Conservation (phyloP, 371 early-diverging fungal genomes). For the Mucor piriformis region DNA sequence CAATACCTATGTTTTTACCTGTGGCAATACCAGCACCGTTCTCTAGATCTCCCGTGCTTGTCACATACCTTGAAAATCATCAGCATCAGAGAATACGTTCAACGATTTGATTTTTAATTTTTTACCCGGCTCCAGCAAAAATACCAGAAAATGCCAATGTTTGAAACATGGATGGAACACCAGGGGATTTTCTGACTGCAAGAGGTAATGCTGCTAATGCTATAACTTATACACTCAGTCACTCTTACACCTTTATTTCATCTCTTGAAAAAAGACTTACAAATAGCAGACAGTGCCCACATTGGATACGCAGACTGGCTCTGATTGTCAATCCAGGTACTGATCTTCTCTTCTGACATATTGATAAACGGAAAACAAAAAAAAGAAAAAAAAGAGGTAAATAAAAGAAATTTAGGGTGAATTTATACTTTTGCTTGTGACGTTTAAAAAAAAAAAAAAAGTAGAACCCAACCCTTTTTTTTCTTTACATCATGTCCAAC, state of each 20-base stretch:
- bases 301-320: constrained; percentile 47
- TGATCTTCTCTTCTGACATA: constrained; percentile 21
- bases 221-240: constrained; percentile 5
- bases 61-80: constrained; percentile 38
- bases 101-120: background rate
- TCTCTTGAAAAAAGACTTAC: constrained; percentile 34
- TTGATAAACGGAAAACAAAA: background rate
- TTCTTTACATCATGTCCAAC: constrained; percentile 29
- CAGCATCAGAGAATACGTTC: background rate
- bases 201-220: constrained; percentile 42
- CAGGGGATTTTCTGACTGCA: constrained; percentile 37
- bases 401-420: constrained; percentile 7
- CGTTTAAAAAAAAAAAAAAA: background rate
- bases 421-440: background rate
- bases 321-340: constrained; percentile 43
- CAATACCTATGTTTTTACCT: too few relatives aligned
- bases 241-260: background rate
- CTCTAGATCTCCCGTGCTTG: constrained; percentile 46
- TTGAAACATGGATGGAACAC: constrained; percentile 47
- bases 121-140: constrained; percentile 54
- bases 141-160: constrained; percentile 45
- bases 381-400: background rate
- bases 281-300: constrained; percentile 45
- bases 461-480: background rate
- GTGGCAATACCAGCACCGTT: constrained; percentile 58